phyloP scores from a whole-genome alignment of 257 asterid species.

The Orobanche coerulescens region DNA sequence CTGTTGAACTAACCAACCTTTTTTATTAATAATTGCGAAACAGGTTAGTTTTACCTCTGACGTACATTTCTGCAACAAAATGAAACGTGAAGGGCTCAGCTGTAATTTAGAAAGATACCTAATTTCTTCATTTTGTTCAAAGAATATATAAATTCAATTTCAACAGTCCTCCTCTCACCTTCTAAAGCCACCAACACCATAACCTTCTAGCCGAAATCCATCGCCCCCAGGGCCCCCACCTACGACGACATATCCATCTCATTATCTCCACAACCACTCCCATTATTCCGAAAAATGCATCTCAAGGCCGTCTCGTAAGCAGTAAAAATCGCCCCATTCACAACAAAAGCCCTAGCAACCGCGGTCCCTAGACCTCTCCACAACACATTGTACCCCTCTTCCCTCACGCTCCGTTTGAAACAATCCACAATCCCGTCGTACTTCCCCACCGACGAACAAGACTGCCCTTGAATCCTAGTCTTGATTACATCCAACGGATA shows the following conservation, averaged over 20 bases:
- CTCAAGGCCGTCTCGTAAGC: constrained; percentile 69
- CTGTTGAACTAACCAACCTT: no score
- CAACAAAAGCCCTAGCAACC: constrained; percentile 70
- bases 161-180: not conserved
- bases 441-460: constrained; percentile 22
- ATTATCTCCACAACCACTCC: no score
- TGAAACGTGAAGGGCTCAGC: no score
- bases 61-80: no score
- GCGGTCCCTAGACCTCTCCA: constrained; percentile 90
- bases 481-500: constrained; percentile 73
- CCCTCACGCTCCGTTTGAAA: constrained; percentile 46
- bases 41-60: no score
- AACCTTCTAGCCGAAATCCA: no score
- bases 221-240: no score
- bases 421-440: constrained; percentile 66
- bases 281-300: constrained; percentile 26
- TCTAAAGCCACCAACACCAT: not conserved
- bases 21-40: no score
- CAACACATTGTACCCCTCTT: constrained; percentile 58
- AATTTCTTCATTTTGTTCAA: no score
- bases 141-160: not conserved
- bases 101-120: no score
- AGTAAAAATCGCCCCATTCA: constrained; percentile 66
- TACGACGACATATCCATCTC: no score
- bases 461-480: constrained; percentile 65